Evolutionary conservation across 2,329 filamentous ascomycete genomes (phyloP).

Genomic region (Blumeria hordei): DNA sequence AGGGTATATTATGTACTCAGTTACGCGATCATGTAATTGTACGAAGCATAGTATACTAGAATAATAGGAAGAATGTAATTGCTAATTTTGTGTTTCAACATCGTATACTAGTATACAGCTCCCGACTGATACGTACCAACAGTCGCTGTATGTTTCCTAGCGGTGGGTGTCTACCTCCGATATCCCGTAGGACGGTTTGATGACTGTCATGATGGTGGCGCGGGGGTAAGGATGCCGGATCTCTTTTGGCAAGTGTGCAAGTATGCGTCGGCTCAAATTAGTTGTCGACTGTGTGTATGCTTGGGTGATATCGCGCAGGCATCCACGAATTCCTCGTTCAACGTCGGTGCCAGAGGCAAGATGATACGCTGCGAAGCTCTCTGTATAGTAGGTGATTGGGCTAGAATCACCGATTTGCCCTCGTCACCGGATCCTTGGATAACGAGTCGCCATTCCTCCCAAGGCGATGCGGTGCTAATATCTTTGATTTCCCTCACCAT

Average conservation of each 20-base stretch:
- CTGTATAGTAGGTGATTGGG: neutral
- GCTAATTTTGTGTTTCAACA: no score
- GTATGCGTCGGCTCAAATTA: neutral
- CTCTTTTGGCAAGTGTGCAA: neutral
- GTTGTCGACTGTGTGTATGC: neutral
- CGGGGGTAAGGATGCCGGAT: neutral
- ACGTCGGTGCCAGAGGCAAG: neutral
- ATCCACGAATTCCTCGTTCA: neutral
- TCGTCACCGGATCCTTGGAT: neutral
- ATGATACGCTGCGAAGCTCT: slow-evolving; percentile 1
- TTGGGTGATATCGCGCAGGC: slow-evolving; percentile 1
- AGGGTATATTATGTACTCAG: no score
- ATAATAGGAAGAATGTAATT: no score
- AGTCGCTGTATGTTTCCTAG: neutral
- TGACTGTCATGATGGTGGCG: neutral
- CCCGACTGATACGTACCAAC: no score
- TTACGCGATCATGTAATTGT: no score
- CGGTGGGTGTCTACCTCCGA: neutral
- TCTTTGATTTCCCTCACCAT: neutral
- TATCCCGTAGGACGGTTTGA: neutral
- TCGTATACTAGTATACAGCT: no score
- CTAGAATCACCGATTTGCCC: neutral
- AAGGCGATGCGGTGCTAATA: neutral
- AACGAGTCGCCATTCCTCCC: neutral
- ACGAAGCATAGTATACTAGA: no score